Percentiles rank a stretch among this genome's conserved stretches.
Conservation (phyloP, 1,284 basidiomycete species). For the Flammula alnicola region DNA sequence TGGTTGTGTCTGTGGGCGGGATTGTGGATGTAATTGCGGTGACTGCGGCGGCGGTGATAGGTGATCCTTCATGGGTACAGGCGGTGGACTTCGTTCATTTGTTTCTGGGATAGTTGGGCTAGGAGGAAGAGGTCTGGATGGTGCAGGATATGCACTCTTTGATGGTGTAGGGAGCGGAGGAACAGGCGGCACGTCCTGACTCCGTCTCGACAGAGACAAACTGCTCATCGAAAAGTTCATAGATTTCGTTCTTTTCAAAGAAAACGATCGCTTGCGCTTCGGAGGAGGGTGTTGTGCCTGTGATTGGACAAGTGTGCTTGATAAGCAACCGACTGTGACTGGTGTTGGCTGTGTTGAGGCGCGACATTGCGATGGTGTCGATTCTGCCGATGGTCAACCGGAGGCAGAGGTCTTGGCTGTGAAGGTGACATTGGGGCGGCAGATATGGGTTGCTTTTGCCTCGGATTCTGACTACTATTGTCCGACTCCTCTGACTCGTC, state of each 20-base stretch:
- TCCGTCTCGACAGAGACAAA: slow-evolving; percentile 32
- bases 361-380: neutral
- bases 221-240: slow-evolving; percentile 34
- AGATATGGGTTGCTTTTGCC: slow-evolving; percentile 11
- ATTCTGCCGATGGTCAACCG: slow-evolving; percentile 6
- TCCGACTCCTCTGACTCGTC: slow-evolving; percentile 31
- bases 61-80: slow-evolving; percentile 24
- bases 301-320: slow-evolving; percentile 10
- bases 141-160: slow-evolving; percentile 25
- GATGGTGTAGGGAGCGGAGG: slow-evolving; percentile 39
- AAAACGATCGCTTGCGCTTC: slow-evolving; percentile 43
- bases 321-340: slow-evolving; percentile 6
- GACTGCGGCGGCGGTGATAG: slow-evolving; percentile 8
- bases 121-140: slow-evolving; percentile 40
- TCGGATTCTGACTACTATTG: slow-evolving; percentile 20
- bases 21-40: slow-evolving; percentile 21
- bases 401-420: neutral
- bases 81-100: slow-evolving; percentile 23
- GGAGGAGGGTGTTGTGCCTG: slow-evolving; percentile 16
- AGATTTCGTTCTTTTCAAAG: slow-evolving; percentile 50
- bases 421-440: slow-evolving; percentile 5
- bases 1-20: slow-evolving; percentile 7
- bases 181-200: slow-evolving; percentile 43
- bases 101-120: slow-evolving; percentile 27
- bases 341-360: neutral